Percentiles rank a stretch among this genome's conserved stretches.
These are phyloP conservation scores for Monosporozyma aerobia DNA, from an alignment of 805 yeast genomes.

Conservation along the genomic window DNA sequence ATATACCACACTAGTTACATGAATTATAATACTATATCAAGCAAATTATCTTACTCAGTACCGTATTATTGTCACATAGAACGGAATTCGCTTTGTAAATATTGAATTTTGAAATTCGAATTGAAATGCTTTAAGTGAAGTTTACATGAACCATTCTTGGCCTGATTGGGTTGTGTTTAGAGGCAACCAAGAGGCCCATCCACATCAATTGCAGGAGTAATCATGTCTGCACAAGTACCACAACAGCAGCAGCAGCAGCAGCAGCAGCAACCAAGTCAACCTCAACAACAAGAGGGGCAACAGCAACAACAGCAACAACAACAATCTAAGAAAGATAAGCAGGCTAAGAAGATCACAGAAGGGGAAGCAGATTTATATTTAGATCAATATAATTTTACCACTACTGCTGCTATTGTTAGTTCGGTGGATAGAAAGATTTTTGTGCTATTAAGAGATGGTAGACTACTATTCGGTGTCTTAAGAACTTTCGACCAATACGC, in stretches of 20 bases:
- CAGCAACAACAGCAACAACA: slow-evolving; percentile 1
- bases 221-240: background rate
- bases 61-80: background rate
- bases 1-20: background rate
- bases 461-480: slow-evolving; percentile 76
- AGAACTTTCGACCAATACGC: slow-evolving; percentile 95
- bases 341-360: slow-evolving; percentile 28
- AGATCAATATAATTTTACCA: slow-evolving; percentile 75
- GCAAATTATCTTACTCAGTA: background rate
- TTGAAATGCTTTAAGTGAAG: background rate
- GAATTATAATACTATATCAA: background rate
- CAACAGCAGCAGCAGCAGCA: background rate
- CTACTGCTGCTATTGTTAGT: slow-evolving; percentile 85
- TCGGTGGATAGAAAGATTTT: slow-evolving; percentile 76
- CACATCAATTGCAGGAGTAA: background rate
- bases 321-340: slow-evolving; percentile 4
- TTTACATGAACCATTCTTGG: background rate
- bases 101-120: background rate
- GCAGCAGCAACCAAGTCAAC: background rate
- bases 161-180: background rate
- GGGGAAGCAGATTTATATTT: slow-evolving; percentile 52
- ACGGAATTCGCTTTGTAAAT: background rate
- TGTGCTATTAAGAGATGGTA: slow-evolving; percentile 82
- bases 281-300: background rate
- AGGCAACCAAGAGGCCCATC: background rate